Conservation (phyloP, 106 monocot genomes). For the Dendrobium nobile region DNA sequence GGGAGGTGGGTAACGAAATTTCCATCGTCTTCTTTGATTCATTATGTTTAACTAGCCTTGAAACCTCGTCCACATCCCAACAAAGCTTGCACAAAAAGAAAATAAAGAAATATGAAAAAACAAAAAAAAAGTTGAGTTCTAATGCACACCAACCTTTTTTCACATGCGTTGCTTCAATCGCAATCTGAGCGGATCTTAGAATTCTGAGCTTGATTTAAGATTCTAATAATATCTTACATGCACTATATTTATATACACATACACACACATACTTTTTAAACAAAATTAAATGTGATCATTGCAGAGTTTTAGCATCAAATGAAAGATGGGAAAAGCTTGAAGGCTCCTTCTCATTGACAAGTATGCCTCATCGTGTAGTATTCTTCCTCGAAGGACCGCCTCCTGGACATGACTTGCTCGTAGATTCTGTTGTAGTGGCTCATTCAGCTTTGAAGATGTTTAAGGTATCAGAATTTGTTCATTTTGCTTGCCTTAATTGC, state of each 20-base stretch:
- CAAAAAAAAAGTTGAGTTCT: neutral
- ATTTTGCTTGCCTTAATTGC: neutral
- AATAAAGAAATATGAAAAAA: neutral
- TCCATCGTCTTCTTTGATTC: neutral
- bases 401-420: conserved; percentile 34
- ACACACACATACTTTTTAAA: neutral
- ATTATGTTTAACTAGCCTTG: neutral
- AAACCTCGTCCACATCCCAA: neutral
- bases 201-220: neutral
- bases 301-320: conserved; percentile 23
- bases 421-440: conserved; percentile 31
- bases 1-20: conserved; percentile 23
- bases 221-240: no score
- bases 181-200: neutral
- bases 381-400: conserved; percentile 43
- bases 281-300: neutral
- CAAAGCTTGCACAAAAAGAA: neutral
- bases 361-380: conserved; percentile 22
- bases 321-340: conserved; percentile 35
- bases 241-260: no score
- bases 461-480: neutral
- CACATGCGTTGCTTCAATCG: neutral
- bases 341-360: conserved; percentile 29
- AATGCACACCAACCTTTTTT: neutral
- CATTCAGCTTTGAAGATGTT: conserved; percentile 6